Evolutionary conservation across 441 rosid genomes (phyloP), one percentile per base, ranked within the genome.

Genomic region (Erodium texanum): DNA sequence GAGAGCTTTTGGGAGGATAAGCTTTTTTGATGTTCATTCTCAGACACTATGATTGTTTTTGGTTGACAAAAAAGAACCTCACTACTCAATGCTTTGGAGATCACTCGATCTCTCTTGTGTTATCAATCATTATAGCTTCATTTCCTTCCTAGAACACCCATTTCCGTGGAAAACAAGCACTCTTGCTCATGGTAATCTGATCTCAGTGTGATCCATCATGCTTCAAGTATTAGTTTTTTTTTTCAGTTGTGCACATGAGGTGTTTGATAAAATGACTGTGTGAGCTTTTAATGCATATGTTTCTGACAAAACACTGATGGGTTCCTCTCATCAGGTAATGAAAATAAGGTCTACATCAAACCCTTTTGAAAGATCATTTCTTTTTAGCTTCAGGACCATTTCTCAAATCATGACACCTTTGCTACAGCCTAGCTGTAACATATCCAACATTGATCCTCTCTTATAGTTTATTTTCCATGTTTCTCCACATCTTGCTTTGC

Each of bases 371-470:
- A 41, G 69, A 48, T 2, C 18, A 68, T 70, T 15, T 67, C 68
- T 69, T 66, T 72, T 67, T 66, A 18, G 69, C 68, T 19, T 23
- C 72, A 68, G 61, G 29, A 27, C 69, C 54, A 48, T 48, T 48
- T 75, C 73, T 65, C 67, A 69, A 80, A 85, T 85, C 86, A 85
- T 85, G 78, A 75, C 85, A 70, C 22, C 71, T 75, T 69, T 73
- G 84, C 68, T 65, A 66, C 71, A 66, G 81, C 86, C 73, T 82
- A 79, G 84, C 86, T 80, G 89, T 78, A 83, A 82, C 81, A 71
- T 71, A 70, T 66, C 82, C 50, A 69, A 70, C 83, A 70, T 73
- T 15, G 38, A 52, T 67, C 69, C 74, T 74, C 70, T 65, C 62
- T 66, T 58, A 48, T 66, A 11, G 63, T 61, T 36, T 32, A 43